phyloP scores from a whole-genome alignment of 2,329 filamentous ascomycete species.

The Apiospora kogelbergensis region DNA sequence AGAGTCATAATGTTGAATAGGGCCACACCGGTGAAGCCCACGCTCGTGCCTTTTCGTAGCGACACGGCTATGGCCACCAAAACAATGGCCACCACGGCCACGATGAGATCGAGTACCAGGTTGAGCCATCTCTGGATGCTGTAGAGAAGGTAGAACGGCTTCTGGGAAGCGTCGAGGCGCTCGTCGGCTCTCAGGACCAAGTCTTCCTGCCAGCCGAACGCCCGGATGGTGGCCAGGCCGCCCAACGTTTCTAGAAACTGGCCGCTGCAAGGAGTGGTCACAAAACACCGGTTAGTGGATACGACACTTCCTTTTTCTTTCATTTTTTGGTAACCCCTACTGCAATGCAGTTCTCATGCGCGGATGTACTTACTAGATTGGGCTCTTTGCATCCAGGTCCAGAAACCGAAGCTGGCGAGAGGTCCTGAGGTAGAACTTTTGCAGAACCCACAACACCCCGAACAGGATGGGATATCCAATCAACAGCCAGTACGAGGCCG shows the following conservation, averaged over 20 bases:
- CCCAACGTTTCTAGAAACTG: conserved; percentile 11
- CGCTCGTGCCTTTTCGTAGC: conserved; percentile 16
- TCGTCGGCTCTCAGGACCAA: conserved; percentile 1
- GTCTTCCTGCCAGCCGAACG: conserved; percentile 9
- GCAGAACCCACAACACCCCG: conserved; percentile 4
- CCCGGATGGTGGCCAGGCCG: conserved; percentile 11
- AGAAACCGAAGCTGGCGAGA: conserved; percentile 10
- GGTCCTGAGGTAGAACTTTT: conserved; percentile 8
- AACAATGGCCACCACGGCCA: conserved; percentile 10
- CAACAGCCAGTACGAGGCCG: background rate
- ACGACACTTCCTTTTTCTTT: background rate
- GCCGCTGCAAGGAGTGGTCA: background rate
- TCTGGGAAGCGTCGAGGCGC: conserved; percentile 11
- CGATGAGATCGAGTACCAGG: conserved; percentile 14
- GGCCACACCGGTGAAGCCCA: conserved; percentile 20
- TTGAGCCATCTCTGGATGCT: conserved; percentile 12
- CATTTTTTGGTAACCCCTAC: background rate
- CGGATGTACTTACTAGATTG: conserved; percentile 4
- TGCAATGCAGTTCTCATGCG: background rate
- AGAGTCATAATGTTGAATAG: conserved; percentile 11
- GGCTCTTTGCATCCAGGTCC: conserved; percentile 9
- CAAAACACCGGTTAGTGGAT: background rate
- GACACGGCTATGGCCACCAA: conserved; percentile 16
- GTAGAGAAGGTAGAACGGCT: conserved; percentile 10
- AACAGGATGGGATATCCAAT: conserved; percentile 7